These are phyloP conservation scores for Ophiostoma ips DNA, from an alignment of 2,329 filamentous ascomycete species.

Conservation along the genomic window DNA sequence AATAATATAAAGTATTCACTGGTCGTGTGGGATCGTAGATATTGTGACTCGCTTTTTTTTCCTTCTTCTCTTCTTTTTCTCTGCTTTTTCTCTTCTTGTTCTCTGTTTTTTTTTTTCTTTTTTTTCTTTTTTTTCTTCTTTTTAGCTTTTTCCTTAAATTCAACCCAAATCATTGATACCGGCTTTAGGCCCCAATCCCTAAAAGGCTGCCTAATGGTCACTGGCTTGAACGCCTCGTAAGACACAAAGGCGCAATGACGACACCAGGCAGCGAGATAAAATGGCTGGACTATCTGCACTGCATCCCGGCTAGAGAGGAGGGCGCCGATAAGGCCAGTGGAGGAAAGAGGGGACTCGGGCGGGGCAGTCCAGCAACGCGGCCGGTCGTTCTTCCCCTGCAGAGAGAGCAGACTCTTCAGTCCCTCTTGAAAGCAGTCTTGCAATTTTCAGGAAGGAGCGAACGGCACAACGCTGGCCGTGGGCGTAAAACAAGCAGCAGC, in stretches of 20 bases:
- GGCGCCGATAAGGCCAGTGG: slow-evolving; percentile 1
- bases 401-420: too few relatives aligned
- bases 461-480: too few relatives aligned
- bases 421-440: too few relatives aligned
- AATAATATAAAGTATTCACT: neutral
- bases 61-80: too few relatives aligned
- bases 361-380: neutral
- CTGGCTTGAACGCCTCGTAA: neutral
- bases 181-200: neutral
- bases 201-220: neutral
- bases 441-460: neutral
- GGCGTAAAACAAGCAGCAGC: too few relatives aligned
- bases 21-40: neutral
- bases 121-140: too few relatives aligned
- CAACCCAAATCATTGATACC: neutral
- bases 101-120: too few relatives aligned
- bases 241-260: neutral
- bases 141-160: too few relatives aligned
- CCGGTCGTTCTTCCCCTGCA: too few relatives aligned
- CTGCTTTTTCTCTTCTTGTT: too few relatives aligned
- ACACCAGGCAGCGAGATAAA: slow-evolving; percentile 1
- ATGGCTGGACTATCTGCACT: neutral
- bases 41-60: too few relatives aligned
- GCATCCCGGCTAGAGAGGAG: neutral
- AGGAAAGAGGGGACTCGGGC: neutral